Conservation (phyloP, 2,329 filamentous ascomycete genomes). For the Fusarium devonianum region DNA sequence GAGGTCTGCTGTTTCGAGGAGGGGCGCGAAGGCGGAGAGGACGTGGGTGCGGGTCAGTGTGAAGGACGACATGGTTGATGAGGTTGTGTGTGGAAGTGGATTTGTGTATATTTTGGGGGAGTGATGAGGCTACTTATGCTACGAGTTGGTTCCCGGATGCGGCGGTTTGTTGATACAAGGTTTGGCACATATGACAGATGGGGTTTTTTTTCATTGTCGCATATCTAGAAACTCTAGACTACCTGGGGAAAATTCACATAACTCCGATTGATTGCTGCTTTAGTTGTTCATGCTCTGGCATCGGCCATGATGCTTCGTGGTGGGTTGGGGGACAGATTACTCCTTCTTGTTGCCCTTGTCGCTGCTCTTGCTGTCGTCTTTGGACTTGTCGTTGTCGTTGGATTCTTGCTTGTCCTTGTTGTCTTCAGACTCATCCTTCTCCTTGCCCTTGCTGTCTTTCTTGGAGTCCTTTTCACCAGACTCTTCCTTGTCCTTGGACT, state of each 20-base stretch:
- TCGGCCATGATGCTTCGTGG: not conserved
- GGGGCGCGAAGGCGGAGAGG: slow-evolving; percentile 28
- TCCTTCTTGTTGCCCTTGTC: slow-evolving; percentile 24
- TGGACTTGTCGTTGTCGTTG: slow-evolving; percentile 20
- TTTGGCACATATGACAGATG: not conserved
- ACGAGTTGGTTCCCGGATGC: not conserved
- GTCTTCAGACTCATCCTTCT: slow-evolving; percentile 7
- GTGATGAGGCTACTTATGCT: no score
- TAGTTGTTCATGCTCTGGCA: slow-evolving; percentile 6
- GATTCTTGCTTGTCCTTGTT: slow-evolving; percentile 26
- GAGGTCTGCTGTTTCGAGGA: slow-evolving; percentile 24
- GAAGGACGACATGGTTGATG: slow-evolving; percentile 26
- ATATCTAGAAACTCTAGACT: no score
- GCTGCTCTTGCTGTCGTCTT: slow-evolving; percentile 34
- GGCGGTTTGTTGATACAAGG: not conserved
- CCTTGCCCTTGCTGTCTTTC: not conserved
- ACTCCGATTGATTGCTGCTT: slow-evolving; percentile 23
- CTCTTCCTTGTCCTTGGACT: slow-evolving; percentile 1
- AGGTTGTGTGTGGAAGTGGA: not conserved
- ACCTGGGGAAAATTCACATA: slow-evolving; percentile 1
- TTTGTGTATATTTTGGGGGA: no score
- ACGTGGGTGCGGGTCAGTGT: slow-evolving; percentile 33
- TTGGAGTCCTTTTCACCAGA: not conserved
- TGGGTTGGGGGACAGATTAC: slow-evolving; percentile 3
- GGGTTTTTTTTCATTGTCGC: slow-evolving; percentile 12